Evolutionary conservation across 257 asterid species (phyloP).

Genomic region (Solanum pimpinellifolium): DNA sequence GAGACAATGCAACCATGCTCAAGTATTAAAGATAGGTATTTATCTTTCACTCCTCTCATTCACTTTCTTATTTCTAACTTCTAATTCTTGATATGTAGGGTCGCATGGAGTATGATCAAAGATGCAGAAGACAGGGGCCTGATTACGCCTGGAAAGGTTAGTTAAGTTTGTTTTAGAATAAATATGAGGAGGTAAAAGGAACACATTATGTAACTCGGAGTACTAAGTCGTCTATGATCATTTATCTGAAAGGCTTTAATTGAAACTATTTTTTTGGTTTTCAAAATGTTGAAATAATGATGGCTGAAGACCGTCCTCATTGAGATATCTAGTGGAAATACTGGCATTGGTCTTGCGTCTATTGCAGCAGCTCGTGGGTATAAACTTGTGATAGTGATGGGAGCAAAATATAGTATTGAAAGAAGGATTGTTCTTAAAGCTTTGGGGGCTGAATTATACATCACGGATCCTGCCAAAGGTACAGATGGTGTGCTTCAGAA

Average conservation of each 20-base stretch:
- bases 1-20: conserved; percentile 35
- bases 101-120: conserved; percentile 29
- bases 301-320: conserved; percentile 25
- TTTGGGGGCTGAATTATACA: conserved; percentile 27
- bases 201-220: background rate
- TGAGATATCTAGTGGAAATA: conserved; percentile 35
- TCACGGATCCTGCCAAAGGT: conserved; percentile 24
- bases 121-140: conserved; percentile 45
- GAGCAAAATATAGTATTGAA: conserved; percentile 18
- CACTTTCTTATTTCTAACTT: background rate
- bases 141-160: conserved; percentile 36
- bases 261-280: background rate
- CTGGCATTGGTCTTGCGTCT: conserved; percentile 37
- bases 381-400: conserved; percentile 27
- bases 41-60: background rate
- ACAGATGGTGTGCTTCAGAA: conserved; percentile 9
- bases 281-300: background rate
- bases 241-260: background rate
- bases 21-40: conserved; percentile 36
- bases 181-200: background rate
- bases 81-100: conserved; percentile 11
- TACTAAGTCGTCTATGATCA: background rate
- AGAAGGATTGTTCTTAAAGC: conserved; percentile 31
- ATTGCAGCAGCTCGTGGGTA: conserved; percentile 30
- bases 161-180: background rate